phyloP scores from a whole-genome alignment of 2,329 filamentous ascomycete species.

The Cladosporium austrohemisphaericum region DNA sequence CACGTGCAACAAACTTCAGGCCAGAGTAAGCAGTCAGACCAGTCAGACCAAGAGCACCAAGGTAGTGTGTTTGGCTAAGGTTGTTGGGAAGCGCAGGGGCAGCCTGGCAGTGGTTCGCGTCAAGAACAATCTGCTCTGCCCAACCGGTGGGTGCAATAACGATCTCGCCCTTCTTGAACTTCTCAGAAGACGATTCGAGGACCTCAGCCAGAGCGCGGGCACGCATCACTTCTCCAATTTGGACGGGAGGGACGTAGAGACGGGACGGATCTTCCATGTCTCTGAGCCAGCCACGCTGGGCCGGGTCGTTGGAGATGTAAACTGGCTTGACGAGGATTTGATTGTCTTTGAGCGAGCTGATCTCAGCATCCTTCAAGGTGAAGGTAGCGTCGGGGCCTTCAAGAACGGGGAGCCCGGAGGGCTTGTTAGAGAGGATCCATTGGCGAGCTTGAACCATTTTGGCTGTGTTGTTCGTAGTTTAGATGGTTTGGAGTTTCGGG shows the following conservation, averaged over 20 bases:
- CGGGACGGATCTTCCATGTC: constrained; percentile 38
- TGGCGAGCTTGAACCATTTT: constrained; percentile 28
- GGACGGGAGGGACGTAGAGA: constrained; percentile 46
- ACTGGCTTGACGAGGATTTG: constrained; percentile 47
- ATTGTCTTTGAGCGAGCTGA: constrained; percentile 32
- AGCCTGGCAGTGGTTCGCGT: constrained; percentile 28
- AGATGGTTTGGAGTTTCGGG: background rate
- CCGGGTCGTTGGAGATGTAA: constrained; percentile 53
- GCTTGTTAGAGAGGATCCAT: constrained; percentile 44
- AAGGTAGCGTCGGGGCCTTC: constrained; percentile 39
- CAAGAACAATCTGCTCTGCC: constrained; percentile 42
- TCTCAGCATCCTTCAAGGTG: constrained; percentile 32
- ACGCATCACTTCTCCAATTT: constrained; percentile 39
- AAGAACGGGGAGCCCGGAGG: constrained; percentile 35
- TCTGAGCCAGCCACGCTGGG: constrained; percentile 50
- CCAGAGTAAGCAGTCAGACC: constrained; percentile 49
- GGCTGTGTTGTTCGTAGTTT: background rate
- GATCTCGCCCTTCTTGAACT: constrained; percentile 35
- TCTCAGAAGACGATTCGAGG: constrained; percentile 33
- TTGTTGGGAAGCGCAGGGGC: constrained; percentile 29
- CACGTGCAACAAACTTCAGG: constrained; percentile 39
- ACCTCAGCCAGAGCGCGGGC: constrained; percentile 37
- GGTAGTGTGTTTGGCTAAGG: constrained; percentile 42
- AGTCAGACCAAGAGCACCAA: constrained; percentile 45
- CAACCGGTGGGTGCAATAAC: constrained; percentile 36